These are phyloP conservation scores for Phaffia rhodozyma DNA, from an alignment of 1,284 basidiomycete species.

Conservation along the genomic window DNA sequence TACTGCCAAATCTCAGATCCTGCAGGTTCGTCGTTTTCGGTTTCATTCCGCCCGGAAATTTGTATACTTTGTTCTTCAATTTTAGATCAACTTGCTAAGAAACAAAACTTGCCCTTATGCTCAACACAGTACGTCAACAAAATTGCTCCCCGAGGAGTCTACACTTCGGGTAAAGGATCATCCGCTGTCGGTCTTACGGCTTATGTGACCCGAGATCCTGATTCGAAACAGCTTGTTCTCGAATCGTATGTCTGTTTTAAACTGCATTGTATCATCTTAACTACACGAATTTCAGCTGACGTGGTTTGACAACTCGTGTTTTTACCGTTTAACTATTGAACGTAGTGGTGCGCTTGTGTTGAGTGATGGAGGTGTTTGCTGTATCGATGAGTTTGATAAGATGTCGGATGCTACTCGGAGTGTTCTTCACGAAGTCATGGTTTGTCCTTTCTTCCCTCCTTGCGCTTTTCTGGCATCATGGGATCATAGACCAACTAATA, in stretches of 20 bases:
- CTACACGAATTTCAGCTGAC: background rate
- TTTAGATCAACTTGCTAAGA: background rate
- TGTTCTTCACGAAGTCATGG: conserved; percentile 98
- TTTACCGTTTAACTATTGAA: background rate
- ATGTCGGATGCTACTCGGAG: conserved; percentile 95
- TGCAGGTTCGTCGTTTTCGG: conserved; percentile 47
- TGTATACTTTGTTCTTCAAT: background rate
- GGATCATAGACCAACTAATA: background rate
- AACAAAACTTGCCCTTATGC: background rate
- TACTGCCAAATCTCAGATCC: conserved; percentile 90
- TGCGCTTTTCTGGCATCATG: conserved; percentile 3
- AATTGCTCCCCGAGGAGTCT: conserved; percentile 93
- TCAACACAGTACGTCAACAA: conserved; percentile 81
- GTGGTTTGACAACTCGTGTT: background rate
- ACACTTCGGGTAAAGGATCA: conserved; percentile 92
- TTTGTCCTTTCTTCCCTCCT: conserved; percentile 32
- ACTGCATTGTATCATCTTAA: background rate
- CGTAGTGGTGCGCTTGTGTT: conserved; percentile 84
- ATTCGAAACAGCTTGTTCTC: conserved; percentile 92
- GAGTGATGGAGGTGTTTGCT: conserved; percentile 95
- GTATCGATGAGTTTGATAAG: conserved; percentile 99
- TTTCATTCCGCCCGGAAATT: background rate
- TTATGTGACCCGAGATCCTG: conserved; percentile 93
- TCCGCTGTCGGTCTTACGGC: conserved; percentile 97
- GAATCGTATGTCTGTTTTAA: conserved; percentile 52